A percentile compares a stretch with the other conserved stretches of the same genome.
Evolutionary conservation across 768 basidiomycete genomes (phyloP).

Genomic region (Suillus tomentosus): DNA sequence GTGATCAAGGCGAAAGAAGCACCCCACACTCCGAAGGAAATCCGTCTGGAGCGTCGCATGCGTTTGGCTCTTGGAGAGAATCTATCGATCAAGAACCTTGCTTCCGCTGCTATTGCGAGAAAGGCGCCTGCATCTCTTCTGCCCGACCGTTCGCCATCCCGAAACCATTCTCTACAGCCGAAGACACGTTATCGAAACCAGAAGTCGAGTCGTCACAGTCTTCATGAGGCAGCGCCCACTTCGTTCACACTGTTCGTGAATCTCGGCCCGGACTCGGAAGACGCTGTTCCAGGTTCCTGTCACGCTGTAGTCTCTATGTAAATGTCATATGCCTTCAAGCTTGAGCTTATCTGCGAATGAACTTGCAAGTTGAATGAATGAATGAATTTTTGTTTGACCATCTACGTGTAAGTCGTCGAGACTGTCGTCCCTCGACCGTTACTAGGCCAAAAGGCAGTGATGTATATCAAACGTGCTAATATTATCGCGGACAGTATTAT

Average conservation of each 20-base stretch:
- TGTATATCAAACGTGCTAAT: too few species aligned
- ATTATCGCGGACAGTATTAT: too few species aligned
- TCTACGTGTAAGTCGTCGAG: too few species aligned
- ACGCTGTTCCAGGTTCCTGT: background rate
- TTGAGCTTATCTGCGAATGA: background rate
- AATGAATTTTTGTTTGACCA: too few species aligned
- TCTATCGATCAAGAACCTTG: slow-evolving; percentile 22
- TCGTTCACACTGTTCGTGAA: slow-evolving; percentile 22
- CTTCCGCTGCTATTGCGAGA: slow-evolving; percentile 9
- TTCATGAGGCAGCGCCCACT: slow-evolving; percentile 13
- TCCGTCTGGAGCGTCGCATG: slow-evolving; percentile 11
- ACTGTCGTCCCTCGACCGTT: too few species aligned
- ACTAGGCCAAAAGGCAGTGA: too few species aligned
- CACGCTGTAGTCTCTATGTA: background rate
- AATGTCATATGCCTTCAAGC: background rate
- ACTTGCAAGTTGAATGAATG: background rate
- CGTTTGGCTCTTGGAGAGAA: slow-evolving; percentile 20
- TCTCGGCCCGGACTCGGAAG: background rate
- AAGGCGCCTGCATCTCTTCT: slow-evolving; percentile 6
- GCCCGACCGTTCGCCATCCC: slow-evolving; percentile 6
- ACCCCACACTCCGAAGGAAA: slow-evolving; percentile 16
- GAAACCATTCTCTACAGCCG: background rate
- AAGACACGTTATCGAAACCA: slow-evolving; percentile 15
- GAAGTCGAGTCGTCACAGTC: slow-evolving; percentile 11
- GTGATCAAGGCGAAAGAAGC: background rate